phyloP scores from a whole-genome alignment of 129 eudicot species.

The Centaurea solstitialis region DNA sequence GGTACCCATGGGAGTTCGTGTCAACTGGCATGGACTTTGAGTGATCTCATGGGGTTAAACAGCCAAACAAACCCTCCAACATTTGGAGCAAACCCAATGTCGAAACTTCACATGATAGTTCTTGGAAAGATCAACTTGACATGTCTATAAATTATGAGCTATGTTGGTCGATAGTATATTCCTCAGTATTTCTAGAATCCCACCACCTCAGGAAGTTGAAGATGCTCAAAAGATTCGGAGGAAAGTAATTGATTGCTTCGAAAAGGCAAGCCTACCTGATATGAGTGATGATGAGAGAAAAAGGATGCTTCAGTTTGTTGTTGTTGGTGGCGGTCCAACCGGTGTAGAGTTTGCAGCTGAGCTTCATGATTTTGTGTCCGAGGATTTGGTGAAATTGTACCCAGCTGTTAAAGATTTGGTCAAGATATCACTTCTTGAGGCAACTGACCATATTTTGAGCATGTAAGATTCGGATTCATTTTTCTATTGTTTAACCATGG shows the following conservation, averaged over 20 bases:
- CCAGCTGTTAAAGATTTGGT: conserved; percentile 58
- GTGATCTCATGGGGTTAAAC: background rate
- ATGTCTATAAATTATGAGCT: background rate
- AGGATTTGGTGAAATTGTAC: conserved; percentile 56
- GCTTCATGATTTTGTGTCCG: conserved; percentile 66
- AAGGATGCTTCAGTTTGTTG: conserved; percentile 60
- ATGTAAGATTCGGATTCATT: conserved; percentile 19
- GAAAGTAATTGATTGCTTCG: conserved; percentile 64
- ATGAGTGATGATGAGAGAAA: conserved; percentile 65
- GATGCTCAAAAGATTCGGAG: conserved; percentile 72
- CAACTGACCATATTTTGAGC: conserved; percentile 10
- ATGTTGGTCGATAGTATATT: background rate
- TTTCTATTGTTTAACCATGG: background rate
- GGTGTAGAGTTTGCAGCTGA: conserved; percentile 80
- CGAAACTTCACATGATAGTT: background rate
- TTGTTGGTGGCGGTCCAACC: conserved; percentile 78
- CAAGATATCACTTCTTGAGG: conserved; percentile 49
- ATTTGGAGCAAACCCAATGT: background rate
- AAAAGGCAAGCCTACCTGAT: conserved; percentile 59
- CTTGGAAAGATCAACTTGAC: background rate
- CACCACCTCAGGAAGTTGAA: conserved; percentile 54
- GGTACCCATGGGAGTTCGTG: too few relatives aligned
- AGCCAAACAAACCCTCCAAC: too few relatives aligned
- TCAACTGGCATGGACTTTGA: background rate
- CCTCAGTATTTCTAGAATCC: background rate